Evolutionary conservation across 2,329 filamentous ascomycete genomes (phyloP).

Genomic region (Fusarium piperis): DNA sequence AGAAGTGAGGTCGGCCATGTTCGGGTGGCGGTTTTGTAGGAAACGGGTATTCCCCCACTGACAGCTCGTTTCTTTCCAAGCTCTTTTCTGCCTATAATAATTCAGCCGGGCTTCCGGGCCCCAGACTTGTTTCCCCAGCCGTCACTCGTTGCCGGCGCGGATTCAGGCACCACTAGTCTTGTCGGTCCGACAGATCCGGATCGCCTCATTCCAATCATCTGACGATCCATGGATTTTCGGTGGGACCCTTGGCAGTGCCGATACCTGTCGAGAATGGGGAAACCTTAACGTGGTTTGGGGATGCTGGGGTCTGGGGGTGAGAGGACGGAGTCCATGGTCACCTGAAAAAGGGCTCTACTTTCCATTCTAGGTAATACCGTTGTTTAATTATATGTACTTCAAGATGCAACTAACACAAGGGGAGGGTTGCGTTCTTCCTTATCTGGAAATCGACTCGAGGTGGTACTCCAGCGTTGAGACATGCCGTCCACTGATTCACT

Average conservation of each 20-base stretch:
- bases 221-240: neutral
- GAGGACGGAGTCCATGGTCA: neutral
- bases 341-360: neutral
- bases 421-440: neutral
- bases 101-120: constrained; percentile 25
- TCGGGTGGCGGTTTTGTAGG: neutral
- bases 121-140: constrained; percentile 10
- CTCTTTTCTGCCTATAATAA: constrained; percentile 32
- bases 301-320: neutral
- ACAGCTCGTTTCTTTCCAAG: neutral
- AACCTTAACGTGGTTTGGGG: neutral
- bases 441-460: neutral
- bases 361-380: neutral
- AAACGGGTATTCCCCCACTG: neutral
- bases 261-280: neutral
- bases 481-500: neutral
- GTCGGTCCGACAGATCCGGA: constrained; percentile 25
- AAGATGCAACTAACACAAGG: neutral
- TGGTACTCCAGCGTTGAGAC: neutral
- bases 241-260: constrained; percentile 1
- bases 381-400: neutral
- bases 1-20: neutral
- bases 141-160: neutral
- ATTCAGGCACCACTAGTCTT: neutral
- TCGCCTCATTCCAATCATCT: constrained; percentile 16